Conservation (phyloP, 2,329 filamentous ascomycete species). For the Metarhizium guizhouense region DNA sequence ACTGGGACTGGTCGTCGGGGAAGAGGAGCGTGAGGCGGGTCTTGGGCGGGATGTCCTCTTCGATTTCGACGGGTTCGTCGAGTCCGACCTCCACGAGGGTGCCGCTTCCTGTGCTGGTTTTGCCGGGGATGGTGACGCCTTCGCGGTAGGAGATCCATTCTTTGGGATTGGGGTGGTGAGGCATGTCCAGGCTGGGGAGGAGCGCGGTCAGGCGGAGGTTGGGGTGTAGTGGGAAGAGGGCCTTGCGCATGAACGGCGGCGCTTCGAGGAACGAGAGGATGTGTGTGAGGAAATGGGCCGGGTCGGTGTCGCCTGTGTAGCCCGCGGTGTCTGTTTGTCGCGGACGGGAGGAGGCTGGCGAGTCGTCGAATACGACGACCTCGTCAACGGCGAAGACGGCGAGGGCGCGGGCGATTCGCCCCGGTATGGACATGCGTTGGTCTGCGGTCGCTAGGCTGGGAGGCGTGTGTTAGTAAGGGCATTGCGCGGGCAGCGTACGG, state of each 20-base stretch:
- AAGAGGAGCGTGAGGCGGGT: slow-evolving; percentile 65
- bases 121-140: slow-evolving; percentile 53
- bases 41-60: slow-evolving; percentile 54
- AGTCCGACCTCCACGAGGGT: slow-evolving; percentile 52
- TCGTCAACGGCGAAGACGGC: slow-evolving; percentile 82
- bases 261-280: slow-evolving; percentile 76
- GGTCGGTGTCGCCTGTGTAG: slow-evolving; percentile 64
- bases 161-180: slow-evolving; percentile 66
- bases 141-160: slow-evolving; percentile 78
- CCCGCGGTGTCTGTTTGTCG: slow-evolving; percentile 38
- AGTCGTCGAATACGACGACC: slow-evolving; percentile 73
- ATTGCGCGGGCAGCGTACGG: neutral
- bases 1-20: slow-evolving; percentile 34
- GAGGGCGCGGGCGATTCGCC: slow-evolving; percentile 70
- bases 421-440: slow-evolving; percentile 63
- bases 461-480: neutral
- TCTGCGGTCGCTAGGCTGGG: slow-evolving; percentile 61
- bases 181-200: slow-evolving; percentile 73
- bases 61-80: slow-evolving; percentile 45
- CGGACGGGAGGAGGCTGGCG: slow-evolving; percentile 35
- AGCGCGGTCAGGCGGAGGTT: slow-evolving; percentile 67
- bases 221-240: slow-evolving; percentile 68
- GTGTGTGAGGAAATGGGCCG: slow-evolving; percentile 71
- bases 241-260: slow-evolving; percentile 69
- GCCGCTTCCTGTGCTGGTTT: slow-evolving; percentile 31